Percentiles rank a stretch among this genome's conserved stretches.
phyloP scores from a whole-genome alignment of 441 rosid genomes.

The Croton laevigatus region DNA sequence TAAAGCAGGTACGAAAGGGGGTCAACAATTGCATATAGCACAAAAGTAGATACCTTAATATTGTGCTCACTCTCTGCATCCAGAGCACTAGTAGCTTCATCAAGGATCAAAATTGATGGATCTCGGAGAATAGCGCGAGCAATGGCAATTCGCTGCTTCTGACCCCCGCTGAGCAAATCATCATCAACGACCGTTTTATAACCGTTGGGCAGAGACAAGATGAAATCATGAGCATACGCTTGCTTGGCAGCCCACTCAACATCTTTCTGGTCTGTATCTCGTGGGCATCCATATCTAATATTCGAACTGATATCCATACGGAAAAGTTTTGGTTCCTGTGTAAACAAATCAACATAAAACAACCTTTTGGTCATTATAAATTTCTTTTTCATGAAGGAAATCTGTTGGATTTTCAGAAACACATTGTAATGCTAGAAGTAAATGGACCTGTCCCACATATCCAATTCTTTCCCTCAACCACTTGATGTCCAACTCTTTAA shows the following conservation, averaged over 20 bases:
- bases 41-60: constrained; percentile 52
- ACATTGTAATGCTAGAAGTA: background rate
- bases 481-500: constrained; percentile 71
- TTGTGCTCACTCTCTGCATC: constrained; percentile 99
- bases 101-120: constrained; percentile 81
- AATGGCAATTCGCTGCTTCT: constrained; percentile 95
- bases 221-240: constrained; percentile 93
- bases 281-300: constrained; percentile 77
- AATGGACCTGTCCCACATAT: constrained; percentile 81
- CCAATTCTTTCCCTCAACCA: constrained; percentile 89
- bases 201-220: constrained; percentile 75
- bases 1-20: background rate
- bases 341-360: background rate
- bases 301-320: constrained; percentile 84
- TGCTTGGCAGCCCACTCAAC: constrained; percentile 88
- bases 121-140: constrained; percentile 97
- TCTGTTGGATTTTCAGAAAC: constrained; percentile 5
- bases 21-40: background rate
- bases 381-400: constrained; percentile 14
- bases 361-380: background rate
- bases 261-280: constrained; percentile 62
- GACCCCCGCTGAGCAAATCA: constrained; percentile 96
- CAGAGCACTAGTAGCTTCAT: constrained; percentile 94
- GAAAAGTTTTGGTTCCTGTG: constrained; percentile 93
- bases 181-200: constrained; percentile 88